Evolutionary conservation across 768 basidiomycete genomes (phyloP), one percentile per base, ranked within the genome.

Genomic region (Panellus pusillus): DNA sequence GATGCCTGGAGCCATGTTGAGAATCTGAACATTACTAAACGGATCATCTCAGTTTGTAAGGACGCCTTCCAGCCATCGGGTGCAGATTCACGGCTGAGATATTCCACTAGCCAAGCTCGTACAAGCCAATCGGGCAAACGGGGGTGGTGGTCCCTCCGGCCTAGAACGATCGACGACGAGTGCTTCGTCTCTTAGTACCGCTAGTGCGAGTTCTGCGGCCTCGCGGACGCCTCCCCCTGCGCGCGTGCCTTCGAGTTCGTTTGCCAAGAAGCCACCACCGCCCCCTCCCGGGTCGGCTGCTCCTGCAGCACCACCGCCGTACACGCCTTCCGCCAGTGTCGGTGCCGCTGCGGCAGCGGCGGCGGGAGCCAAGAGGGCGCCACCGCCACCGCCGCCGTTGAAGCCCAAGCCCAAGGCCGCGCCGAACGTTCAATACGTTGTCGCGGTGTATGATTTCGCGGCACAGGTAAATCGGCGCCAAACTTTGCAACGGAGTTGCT

Each of bases 361-460:
- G 1, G 73, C 72, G 6, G 74, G 80, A 35, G 47, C 48, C 36
- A 92, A 89, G 71, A 82, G 87, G 63, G 83, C 88, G 1, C 91
- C 95, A 0, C 94, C 95, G 0, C 96, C 96, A 0, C 96, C 96
- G 0, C 96, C 96, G 8, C 88, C 93, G 2, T 66, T 94, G 63
- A 95, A 93, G 72, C 83, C 91, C 1, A 95, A 93, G 67, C 91
- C 91, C 6, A 91, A 89, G 68, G 75, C 79, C 8, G 74, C 77
- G 28, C 82, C 82, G 1, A 74, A 74, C 46, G 72, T 78, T 3
- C 81, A 86, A 68, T 93, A 93, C 64, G 93, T 94, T 20, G 87
- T 91, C 9, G 97, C 97, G 28, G 66, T 98, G 65, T 99, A 97
- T 66, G 97, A 99, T 69, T 99, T 96, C 67, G 79, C 78, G 32